Percentiles rank a stretch among this genome's conserved stretches.
Evolutionary conservation across 257 asterid genomes (phyloP).

Genomic region (Nicotiana tabacum): DNA sequence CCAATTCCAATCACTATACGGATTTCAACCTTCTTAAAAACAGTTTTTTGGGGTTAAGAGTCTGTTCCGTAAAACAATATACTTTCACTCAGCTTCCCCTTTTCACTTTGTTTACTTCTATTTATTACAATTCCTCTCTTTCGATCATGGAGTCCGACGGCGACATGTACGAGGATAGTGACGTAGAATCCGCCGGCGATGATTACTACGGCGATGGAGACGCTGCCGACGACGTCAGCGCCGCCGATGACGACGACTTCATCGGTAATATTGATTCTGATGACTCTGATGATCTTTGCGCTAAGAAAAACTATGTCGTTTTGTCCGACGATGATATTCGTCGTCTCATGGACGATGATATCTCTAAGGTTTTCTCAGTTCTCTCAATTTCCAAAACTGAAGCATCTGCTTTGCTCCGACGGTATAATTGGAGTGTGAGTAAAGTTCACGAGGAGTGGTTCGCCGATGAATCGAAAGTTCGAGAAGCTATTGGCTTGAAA

Average conservation of each 20-base stretch:
- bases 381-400: slow-evolving; percentile 17
- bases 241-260: neutral
- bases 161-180: slow-evolving; percentile 1
- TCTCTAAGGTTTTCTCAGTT: slow-evolving; percentile 3
- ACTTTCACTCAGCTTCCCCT: slow-evolving; percentile 2
- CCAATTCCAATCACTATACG: neutral
- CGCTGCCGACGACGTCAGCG: no score
- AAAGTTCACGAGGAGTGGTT: slow-evolving; percentile 41
- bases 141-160: slow-evolving; percentile 12
- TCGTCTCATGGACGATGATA: slow-evolving; percentile 7
- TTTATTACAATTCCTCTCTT: neutral
- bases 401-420: slow-evolving; percentile 14
- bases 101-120: neutral
- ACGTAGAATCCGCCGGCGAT: slow-evolving; percentile 1
- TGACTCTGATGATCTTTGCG: neutral
- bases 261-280: neutral
- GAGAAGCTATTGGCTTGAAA: slow-evolving; percentile 18
- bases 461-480: slow-evolving; percentile 23
- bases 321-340: slow-evolving; percentile 11
- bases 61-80: neutral
- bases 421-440: slow-evolving; percentile 29
- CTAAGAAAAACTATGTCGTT: slow-evolving; percentile 2
- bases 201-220: neutral
- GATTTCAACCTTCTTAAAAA: neutral
- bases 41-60: neutral